Conservation (phyloP, 2,329 filamentous ascomycete species). For the Talaromyces sp. region DNA sequence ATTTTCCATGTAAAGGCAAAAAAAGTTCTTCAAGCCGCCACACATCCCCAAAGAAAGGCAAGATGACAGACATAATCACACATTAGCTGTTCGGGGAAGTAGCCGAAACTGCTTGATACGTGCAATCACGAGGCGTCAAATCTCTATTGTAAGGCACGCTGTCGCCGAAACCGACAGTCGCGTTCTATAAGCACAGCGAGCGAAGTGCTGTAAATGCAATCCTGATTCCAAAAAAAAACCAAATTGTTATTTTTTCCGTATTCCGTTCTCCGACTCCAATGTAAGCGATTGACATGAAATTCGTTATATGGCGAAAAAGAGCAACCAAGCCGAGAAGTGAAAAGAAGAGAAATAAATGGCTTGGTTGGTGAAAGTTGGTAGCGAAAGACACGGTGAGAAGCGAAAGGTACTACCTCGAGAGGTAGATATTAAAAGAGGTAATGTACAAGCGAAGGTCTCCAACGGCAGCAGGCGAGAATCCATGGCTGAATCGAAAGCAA, state of each 20-base stretch:
- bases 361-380: slow-evolving; percentile 25
- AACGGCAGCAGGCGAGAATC: slow-evolving; percentile 15
- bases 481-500: not conserved
- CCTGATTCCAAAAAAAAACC: slow-evolving; percentile 15
- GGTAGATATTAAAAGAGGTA: slow-evolving; percentile 14
- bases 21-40: not conserved
- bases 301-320: slow-evolving; percentile 25
- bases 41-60: not conserved
- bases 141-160: slow-evolving; percentile 2
- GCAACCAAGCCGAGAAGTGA: slow-evolving; percentile 6
- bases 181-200: slow-evolving; percentile 34
- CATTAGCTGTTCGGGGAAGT: slow-evolving; percentile 5
- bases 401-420: slow-evolving; percentile 16
- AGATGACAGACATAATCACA: not conserved
- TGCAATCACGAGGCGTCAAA: not conserved
- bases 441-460: slow-evolving; percentile 36
- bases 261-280: slow-evolving; percentile 28
- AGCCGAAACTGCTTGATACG: not conserved
- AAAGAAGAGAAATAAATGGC: slow-evolving; percentile 18
- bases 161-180: not conserved
- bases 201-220: slow-evolving; percentile 16
- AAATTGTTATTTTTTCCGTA: slow-evolving; percentile 23
- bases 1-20: not conserved
- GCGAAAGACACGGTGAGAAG: slow-evolving; percentile 28
- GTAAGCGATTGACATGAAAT: slow-evolving; percentile 36